A percentile compares a stretch with the other conserved stretches of the same genome.
These are phyloP conservation scores for Nakazawaea sp. DNA, from an alignment of 805 yeast species.

Conservation along the genomic window DNA sequence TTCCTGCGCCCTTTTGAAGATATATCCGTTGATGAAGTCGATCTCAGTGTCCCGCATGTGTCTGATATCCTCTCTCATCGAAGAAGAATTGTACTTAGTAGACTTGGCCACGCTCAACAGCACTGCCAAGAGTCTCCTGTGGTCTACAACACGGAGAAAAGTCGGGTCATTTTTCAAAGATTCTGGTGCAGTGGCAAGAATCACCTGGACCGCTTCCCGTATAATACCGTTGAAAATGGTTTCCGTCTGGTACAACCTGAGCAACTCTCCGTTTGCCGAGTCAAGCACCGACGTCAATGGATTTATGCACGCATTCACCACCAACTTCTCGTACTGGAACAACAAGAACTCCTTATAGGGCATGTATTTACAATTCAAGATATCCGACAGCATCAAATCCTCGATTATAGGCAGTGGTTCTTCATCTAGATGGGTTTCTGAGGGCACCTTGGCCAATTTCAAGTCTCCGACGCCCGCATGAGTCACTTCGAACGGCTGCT, in stretches of 20 bases:
- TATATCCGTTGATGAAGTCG: constrained; percentile 77
- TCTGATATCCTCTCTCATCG: constrained; percentile 66
- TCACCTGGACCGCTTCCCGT: constrained; percentile 35
- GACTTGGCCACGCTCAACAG: constrained; percentile 32
- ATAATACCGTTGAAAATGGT: constrained; percentile 35
- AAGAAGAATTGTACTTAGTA: constrained; percentile 47
- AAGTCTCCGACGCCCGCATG: constrained; percentile 75
- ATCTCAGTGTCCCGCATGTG: constrained; percentile 62
- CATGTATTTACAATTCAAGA: constrained; percentile 22
- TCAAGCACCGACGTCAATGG: constrained; percentile 74
- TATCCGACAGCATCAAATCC: constrained; percentile 19
- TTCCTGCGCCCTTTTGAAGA: constrained; percentile 47
- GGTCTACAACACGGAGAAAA: constrained; percentile 15
- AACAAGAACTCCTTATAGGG: constrained; percentile 41
- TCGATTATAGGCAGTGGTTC: constrained; percentile 16
- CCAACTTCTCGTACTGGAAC: constrained; percentile 64
- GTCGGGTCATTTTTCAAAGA: constrained; percentile 8
- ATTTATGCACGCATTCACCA: constrained; percentile 78
- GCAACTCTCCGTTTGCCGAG: constrained; percentile 71
- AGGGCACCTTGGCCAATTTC: constrained; percentile 51
- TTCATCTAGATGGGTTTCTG: constrained; percentile 6
- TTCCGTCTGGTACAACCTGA: constrained; percentile 28
- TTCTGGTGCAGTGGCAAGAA: constrained; percentile 24
- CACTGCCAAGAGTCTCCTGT: constrained; percentile 26
- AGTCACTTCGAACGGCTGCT: constrained; percentile 33